Percentiles rank a stretch among this genome's conserved stretches.
These are phyloP conservation scores for Lumnitzera littorea DNA, from an alignment of 345 rosid genomes.

Conservation along the genomic window DNA sequence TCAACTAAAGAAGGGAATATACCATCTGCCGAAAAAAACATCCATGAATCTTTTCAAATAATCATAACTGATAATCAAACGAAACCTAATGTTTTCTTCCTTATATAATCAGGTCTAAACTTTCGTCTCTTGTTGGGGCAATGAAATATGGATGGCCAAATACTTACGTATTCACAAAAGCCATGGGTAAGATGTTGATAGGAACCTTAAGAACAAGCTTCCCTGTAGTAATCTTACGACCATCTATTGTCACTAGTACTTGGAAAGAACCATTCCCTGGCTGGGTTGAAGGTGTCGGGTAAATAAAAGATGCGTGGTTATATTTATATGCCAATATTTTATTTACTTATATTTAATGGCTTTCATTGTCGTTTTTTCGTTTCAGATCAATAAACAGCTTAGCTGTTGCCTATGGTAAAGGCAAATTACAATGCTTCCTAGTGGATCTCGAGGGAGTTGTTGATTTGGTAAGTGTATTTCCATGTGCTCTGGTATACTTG, in stretches of 20 bases:
- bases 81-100: too few species aligned
- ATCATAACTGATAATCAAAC: too few species aligned
- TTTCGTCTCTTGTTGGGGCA: constrained; percentile 32
- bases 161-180: constrained; percentile 79
- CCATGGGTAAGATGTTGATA: constrained; percentile 75
- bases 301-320: not conserved
- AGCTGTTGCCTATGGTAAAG: constrained; percentile 65
- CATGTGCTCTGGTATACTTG: too few species aligned
- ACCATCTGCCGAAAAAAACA: too few species aligned
- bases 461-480: constrained; percentile 47
- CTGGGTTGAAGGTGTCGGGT: constrained; percentile 83
- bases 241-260: constrained; percentile 70
- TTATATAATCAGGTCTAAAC: not conserved
- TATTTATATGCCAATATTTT: not conserved
- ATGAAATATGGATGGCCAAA: constrained; percentile 75
- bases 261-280: constrained; percentile 72
- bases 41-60: too few species aligned
- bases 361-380: not conserved
- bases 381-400: constrained; percentile 79
- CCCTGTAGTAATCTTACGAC: constrained; percentile 53
- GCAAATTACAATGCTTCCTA: constrained; percentile 66
- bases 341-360: not conserved
- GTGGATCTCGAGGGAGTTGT: constrained; percentile 46
- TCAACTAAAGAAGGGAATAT: too few species aligned
- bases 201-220: constrained; percentile 32